Base-by-base conservation (phyloP, 2,329 filamentous ascomycete genomes). In the Alternaria panax region DNA sequence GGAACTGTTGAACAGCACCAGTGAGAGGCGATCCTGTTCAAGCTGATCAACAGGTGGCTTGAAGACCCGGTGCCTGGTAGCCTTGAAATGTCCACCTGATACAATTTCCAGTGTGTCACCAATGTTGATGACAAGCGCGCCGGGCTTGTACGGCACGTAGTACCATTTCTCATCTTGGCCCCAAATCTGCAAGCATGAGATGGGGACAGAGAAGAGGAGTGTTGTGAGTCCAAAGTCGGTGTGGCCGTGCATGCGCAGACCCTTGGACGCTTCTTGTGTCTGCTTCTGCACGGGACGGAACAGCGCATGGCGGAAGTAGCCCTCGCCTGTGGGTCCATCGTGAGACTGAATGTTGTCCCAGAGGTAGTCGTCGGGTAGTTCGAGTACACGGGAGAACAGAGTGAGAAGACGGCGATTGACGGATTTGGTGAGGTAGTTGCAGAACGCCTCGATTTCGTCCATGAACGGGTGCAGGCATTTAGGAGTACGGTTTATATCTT, bases 401-500 rank as follows among this genome's bases (percentile, higher is more conserved):
- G 63, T 68, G 22, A 70, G 64, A 9, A 70, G 62, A 3, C 81
- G 73, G 5, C 80, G 75, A 67, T 83, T 83, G 18, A 84, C 81
- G 0, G 80, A 83, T 43, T 80, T 74, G 14, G 80, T 83, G n/a
- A 83, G 69, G 62, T 83, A 84, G 68, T 80, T 77, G 73, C 77
- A 77, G 66, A 83, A 82, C 0, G 75, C 72, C 51, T 78, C 78
- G 50, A 84, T 82, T 62, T 84, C 82, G 59, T 83, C 82, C 81
- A 83, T 83, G 60, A 83, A 83, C 0, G 82, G 82, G 54, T 79
- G 76, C 1, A 84, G 68, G 50, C 82, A 84, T n/a, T 60, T 76
- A 1, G 83, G 83, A 0, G 79, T 73, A 7, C 80, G 85, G 47
- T 78, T 68, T 22, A 72, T 62, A 57, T 81, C 72, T 59, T 80